phyloP scores from a whole-genome alignment of 2,329 filamentous ascomycete species.

The Lachnellula suecica region DNA sequence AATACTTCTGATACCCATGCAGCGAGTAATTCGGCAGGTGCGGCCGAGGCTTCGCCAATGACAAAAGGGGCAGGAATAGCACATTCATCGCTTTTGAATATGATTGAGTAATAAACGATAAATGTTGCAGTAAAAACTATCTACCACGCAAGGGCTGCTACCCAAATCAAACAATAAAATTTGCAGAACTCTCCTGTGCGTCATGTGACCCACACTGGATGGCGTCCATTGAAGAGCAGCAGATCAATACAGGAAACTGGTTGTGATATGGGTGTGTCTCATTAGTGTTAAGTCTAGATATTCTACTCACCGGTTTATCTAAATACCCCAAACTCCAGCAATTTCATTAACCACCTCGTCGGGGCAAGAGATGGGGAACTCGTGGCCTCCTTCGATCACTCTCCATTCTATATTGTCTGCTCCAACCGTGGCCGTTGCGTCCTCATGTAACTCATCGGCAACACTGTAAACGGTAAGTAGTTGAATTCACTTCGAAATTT shows the following conservation, averaged over 20 bases:
- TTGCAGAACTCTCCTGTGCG: not conserved
- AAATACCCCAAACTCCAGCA: slow-evolving; percentile 44
- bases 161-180: not conserved
- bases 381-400: slow-evolving; percentile 54
- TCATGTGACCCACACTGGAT: not conserved
- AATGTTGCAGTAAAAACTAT: too few relatives aligned
- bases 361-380: slow-evolving; percentile 61
- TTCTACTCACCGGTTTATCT: not conserved
- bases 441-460: slow-evolving; percentile 37
- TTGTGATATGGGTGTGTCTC: not conserved
- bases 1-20: too few relatives aligned
- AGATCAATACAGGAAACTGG: not conserved
- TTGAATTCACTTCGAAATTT: not conserved
- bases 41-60: too few relatives aligned
- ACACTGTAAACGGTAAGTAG: slow-evolving; percentile 26
- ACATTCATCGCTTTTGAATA: too few relatives aligned
- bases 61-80: too few relatives aligned
- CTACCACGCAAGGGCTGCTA: too few relatives aligned
- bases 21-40: too few relatives aligned
- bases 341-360: slow-evolving; percentile 45
- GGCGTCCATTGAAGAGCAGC: too few relatives aligned
- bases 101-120: too few relatives aligned
- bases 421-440: slow-evolving; percentile 20
- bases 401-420: slow-evolving; percentile 48
- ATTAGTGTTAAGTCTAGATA: not conserved